phyloP scores from a whole-genome alignment of 495 filamentous ascomycete species.

The Stereocaulon alpinum region DNA sequence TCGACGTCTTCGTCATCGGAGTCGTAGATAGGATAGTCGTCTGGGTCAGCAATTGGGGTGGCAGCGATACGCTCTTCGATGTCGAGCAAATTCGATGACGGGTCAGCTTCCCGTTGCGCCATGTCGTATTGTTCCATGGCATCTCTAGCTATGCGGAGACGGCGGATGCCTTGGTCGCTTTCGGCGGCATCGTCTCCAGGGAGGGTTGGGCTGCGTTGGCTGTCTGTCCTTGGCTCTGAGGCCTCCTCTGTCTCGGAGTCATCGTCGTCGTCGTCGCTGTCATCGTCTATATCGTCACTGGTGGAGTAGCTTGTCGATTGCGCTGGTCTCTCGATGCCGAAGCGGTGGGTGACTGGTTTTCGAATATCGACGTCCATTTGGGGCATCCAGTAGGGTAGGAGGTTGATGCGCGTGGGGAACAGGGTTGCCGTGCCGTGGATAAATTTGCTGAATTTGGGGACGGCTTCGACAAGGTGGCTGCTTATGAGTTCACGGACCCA shows the following conservation, averaged over 20 bases:
- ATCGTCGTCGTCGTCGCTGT: conserved; percentile 45
- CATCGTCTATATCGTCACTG: conserved; percentile 56
- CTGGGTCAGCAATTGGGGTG: conserved; percentile 44
- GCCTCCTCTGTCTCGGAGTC: conserved; percentile 30
- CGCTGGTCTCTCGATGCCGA: conserved; percentile 74
- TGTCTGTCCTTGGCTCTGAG: conserved; percentile 15
- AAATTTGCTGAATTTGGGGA: conserved; percentile 99
- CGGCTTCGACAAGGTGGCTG: conserved; percentile 91
- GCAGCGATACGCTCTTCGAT: conserved; percentile 64
- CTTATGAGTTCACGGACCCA: conserved; percentile 91
- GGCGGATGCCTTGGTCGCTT: conserved; percentile 25
- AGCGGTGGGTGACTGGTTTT: conserved; percentile 74
- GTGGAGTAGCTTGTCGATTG: conserved; percentile 65
- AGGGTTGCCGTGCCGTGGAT: conserved; percentile 87
- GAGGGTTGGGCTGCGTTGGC: conserved; percentile 15
- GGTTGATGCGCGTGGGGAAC: conserved; percentile 76
- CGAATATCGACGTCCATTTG: conserved; percentile 98
- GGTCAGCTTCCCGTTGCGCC: conserved; percentile 37
- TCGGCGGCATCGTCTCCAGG: conserved; percentile 14
- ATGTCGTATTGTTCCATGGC: conserved; percentile 36
- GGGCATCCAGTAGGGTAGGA: conserved; percentile 94
- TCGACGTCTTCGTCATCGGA: conserved; percentile 63
- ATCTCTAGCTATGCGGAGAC: conserved; percentile 38
- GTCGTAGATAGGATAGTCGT: conserved; percentile 83
- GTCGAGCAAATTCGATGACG: conserved; percentile 46